These are phyloP conservation scores for Chytridiales sp. DNA, from an alignment of 371 early-diverging fungal genomes.

Conservation along the genomic window DNA sequence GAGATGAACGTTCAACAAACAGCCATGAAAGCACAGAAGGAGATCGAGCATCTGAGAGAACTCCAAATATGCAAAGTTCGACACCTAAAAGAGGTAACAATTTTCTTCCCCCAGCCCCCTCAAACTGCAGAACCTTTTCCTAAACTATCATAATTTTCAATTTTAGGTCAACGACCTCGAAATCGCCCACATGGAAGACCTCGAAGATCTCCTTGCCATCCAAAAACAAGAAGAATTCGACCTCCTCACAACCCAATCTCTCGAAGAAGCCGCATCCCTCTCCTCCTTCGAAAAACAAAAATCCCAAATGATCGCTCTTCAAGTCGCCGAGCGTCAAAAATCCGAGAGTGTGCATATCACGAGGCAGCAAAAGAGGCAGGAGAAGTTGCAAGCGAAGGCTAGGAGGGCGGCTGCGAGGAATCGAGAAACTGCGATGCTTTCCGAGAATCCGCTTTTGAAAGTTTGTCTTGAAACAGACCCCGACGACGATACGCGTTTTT, in stretches of 20 bases:
- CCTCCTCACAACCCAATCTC: constrained; percentile 16
- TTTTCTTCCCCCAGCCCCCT: neutral
- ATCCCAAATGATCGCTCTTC: constrained; percentile 5
- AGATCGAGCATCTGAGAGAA: constrained; percentile 24
- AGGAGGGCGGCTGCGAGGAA: constrained; percentile 14
- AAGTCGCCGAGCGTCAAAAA: constrained; percentile 21
- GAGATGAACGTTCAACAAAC: constrained; percentile 22
- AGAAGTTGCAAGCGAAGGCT: constrained; percentile 11
- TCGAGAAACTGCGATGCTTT: constrained; percentile 19
- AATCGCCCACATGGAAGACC: constrained; percentile 23
- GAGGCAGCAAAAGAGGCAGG: constrained; percentile 15
- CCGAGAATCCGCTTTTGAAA: neutral
- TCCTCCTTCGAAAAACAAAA: constrained; percentile 14
- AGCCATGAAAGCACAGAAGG: constrained; percentile 29
- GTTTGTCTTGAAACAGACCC: too few species aligned
- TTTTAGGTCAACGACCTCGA: constrained; percentile 29
- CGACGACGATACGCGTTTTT: too few species aligned
- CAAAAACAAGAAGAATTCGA: constrained; percentile 26
- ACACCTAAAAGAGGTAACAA: constrained; percentile 20
- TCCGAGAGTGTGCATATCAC: neutral
- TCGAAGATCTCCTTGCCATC: constrained; percentile 15
- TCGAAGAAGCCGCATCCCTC: constrained; percentile 9
- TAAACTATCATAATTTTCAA: neutral
- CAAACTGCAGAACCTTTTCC: neutral
- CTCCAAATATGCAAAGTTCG: constrained; percentile 26